These are phyloP conservation scores for Trametes hirsuta DNA, from an alignment of 1,284 basidiomycete genomes.

Conservation along the genomic window DNA sequence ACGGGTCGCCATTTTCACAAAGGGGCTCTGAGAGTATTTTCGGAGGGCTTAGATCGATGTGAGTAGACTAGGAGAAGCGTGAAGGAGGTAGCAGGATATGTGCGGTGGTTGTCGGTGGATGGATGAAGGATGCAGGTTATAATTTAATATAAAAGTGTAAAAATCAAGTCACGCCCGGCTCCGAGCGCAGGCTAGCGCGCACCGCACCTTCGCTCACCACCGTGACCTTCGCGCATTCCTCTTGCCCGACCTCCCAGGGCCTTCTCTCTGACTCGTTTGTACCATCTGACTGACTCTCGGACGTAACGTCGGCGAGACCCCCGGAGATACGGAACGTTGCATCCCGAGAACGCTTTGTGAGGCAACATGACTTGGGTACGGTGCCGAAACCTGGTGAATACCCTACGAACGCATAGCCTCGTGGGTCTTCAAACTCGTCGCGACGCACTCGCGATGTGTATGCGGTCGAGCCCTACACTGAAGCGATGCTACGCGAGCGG, in stretches of 20 bases:
- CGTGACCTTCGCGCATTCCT: neutral
- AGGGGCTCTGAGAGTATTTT: slow-evolving; percentile 4
- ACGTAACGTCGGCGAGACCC: neutral
- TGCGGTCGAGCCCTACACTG: neutral
- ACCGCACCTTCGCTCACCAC: neutral
- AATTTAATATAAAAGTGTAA: too few relatives aligned
- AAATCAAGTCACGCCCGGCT: slow-evolving; percentile 9
- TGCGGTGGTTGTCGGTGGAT: slow-evolving; percentile 1
- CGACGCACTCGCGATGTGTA: neutral
- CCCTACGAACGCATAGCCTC: neutral
- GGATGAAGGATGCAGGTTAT: slow-evolving; percentile 2
- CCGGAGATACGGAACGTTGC: neutral
- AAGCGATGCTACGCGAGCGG: slow-evolving; percentile 10
- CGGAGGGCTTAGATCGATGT: neutral
- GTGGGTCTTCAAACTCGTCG: neutral
- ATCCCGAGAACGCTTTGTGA: too few relatives aligned
- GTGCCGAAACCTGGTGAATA: slow-evolving; percentile 13
- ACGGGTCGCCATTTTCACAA: slow-evolving; percentile 67
- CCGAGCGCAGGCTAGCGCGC: slow-evolving; percentile 7
- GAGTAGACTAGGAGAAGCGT: neutral
- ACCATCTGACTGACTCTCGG: neutral
- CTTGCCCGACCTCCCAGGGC: neutral
- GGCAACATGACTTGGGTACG: slow-evolving; percentile 20
- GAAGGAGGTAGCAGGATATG: neutral
- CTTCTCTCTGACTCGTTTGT: slow-evolving; percentile 6